Evolutionary conservation across 495 filamentous ascomycete genomes (phyloP).

Genomic region (Neurospora sublineolata): DNA sequence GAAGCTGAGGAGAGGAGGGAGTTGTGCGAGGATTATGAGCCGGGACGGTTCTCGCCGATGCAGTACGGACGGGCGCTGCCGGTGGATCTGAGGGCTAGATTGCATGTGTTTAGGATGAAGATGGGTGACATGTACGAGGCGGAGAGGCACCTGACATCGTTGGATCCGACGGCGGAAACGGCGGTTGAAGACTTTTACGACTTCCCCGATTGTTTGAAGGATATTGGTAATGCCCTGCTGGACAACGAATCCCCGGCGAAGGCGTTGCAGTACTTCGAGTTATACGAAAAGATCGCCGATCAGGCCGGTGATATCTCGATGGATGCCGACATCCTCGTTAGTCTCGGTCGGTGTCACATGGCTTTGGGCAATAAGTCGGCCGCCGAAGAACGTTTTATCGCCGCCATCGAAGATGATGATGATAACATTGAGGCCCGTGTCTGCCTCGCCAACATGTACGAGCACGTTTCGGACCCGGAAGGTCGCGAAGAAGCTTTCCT

Average conservation of each 20-base stretch:
- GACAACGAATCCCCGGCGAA: slow-evolving; percentile 43
- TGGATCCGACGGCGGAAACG: slow-evolving; percentile 46
- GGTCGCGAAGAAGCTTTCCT: slow-evolving; percentile 51
- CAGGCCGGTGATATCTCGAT: slow-evolving; percentile 41
- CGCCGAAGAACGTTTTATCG: slow-evolving; percentile 64
- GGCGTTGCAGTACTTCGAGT: slow-evolving; percentile 64
- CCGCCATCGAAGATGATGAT: slow-evolving; percentile 56
- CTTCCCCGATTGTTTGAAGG: slow-evolving; percentile 66
- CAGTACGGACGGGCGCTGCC: slow-evolving; percentile 70
- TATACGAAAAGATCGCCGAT: slow-evolving; percentile 46
- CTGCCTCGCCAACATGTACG: slow-evolving; percentile 69
- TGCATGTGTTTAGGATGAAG: slow-evolving; percentile 70
- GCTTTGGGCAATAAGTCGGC: slow-evolving; percentile 48
- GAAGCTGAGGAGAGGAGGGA: slow-evolving; percentile 55
- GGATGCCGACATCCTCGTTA: slow-evolving; percentile 54
- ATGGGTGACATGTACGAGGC: slow-evolving; percentile 65
- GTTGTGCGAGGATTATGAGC: slow-evolving; percentile 37
- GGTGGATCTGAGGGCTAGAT: slow-evolving; percentile 70
- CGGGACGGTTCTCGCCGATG: slow-evolving; percentile 44
- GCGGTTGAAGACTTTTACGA: slow-evolving; percentile 42
- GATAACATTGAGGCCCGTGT: slow-evolving; percentile 57
- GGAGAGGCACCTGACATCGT: slow-evolving; percentile 37
- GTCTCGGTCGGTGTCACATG: slow-evolving; percentile 62
- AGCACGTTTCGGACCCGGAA: slow-evolving; percentile 52
- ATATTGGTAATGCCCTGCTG: slow-evolving; percentile 57